Evolutionary conservation across 2,329 filamentous ascomycete species (phyloP).

Genomic region (Leptographium procerum): DNA sequence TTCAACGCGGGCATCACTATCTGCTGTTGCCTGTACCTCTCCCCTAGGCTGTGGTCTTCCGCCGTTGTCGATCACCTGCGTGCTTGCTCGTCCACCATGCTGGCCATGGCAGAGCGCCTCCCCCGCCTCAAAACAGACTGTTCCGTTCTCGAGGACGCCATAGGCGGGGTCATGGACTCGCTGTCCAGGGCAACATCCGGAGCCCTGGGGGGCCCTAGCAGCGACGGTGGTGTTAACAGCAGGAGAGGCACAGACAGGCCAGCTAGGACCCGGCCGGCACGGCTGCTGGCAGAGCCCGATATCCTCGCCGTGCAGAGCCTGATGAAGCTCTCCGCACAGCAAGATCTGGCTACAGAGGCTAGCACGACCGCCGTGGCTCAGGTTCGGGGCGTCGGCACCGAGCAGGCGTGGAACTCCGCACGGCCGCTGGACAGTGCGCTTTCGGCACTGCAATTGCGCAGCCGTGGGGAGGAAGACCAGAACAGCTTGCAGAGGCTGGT

Average conservation of each 20-base stretch:
- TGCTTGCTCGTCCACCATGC: constrained; percentile 34
- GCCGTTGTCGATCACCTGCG: constrained; percentile 34
- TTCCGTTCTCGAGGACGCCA: constrained; percentile 33
- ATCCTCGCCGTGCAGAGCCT: constrained; percentile 7
- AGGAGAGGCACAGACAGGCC: not conserved
- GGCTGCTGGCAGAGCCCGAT: not conserved
- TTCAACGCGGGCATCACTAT: constrained; percentile 31
- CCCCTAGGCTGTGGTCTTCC: constrained; percentile 32
- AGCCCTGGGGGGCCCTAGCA: too few species aligned
- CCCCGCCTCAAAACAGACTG: constrained; percentile 34
- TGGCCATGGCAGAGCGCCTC: constrained; percentile 35
- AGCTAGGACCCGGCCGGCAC: not conserved
- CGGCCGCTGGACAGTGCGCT: not conserved
- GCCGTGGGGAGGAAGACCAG: not conserved
- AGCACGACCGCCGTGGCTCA: too few species aligned
- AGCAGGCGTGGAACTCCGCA: too few species aligned
- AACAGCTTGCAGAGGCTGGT: constrained; percentile 3
- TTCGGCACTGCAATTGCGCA: not conserved
- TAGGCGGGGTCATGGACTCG: constrained; percentile 32
- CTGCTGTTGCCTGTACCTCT: constrained; percentile 25
- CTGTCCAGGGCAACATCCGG: not conserved
- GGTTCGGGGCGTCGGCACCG: not conserved
- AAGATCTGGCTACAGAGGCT: too few species aligned
- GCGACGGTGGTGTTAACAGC: not conserved
- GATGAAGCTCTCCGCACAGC: constrained; percentile 1